Evolutionary conservation across 371 early-diverging fungal species (phyloP), one percentile per base, ranked within the genome.

Genomic region (Mortierella sp.): DNA sequence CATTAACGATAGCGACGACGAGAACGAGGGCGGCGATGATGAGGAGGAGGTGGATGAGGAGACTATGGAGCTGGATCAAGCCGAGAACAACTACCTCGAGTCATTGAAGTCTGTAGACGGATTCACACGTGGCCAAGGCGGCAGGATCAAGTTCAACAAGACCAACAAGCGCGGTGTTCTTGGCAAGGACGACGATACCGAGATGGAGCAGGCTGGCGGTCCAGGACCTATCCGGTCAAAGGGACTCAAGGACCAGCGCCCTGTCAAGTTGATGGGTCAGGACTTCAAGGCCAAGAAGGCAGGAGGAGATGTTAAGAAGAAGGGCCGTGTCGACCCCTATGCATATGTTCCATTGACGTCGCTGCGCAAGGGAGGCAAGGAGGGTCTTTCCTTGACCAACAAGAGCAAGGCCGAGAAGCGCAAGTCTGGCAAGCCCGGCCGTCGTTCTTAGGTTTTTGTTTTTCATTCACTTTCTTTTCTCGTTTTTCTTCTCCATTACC

Each of bases 251-350:
- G 89, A 85, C 72, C 76, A 77, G 75, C 54, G 76, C 16, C 43
- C 72, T 8, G 38, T 68, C 76, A 89, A 83, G 38, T 44, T 78
- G 7, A 70, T 89, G 32, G 94, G 95, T 11, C 85, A 89, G 68
- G 94, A 92, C 76, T 93, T 91, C 89, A 89, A 88, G 74, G 84
- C 93, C 46, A 93, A 95, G 94, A 92, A 93, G 87, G 99, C 98
- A n/a, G 89, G 92, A 48, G 99, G 99, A 82, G 99, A 99, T 92
- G 94, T 98, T 78, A 97, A 97, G 91, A 92, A 92, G 79, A 92
- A 93, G 81, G 96, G 96, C 49, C 93, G 93, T 82, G 91, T 96
- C 10, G 98, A 99, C 89, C 99, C 99, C 55, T 98, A 93, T 86
- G 97, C 98, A n/a, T 99, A 98, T 89, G 93, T 99, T 65, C 98